Conservation (phyloP, 2,329 filamentous ascomycete species). For the Penicillium sp. region DNA sequence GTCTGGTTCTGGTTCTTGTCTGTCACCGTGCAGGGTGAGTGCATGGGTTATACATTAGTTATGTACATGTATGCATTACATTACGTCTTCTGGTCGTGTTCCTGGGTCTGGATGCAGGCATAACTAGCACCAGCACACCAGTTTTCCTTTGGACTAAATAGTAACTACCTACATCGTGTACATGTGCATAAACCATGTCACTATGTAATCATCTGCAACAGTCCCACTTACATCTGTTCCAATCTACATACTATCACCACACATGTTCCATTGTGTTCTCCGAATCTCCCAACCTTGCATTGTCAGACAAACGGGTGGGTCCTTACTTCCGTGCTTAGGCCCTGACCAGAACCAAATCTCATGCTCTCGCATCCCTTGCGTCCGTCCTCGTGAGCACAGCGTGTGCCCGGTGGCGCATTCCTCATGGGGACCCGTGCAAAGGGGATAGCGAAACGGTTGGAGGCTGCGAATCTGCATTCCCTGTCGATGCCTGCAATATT, state of each 20-base stretch:
- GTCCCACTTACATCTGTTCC: neutral
- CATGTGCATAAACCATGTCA: neutral
- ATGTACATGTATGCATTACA: neutral
- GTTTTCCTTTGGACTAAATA: too few species aligned
- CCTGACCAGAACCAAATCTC: neutral
- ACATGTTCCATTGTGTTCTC: neutral
- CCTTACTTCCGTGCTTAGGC: constrained; percentile 8
- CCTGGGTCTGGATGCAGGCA: neutral
- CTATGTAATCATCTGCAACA: neutral
- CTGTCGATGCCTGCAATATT: neutral
- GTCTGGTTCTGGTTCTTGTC: neutral
- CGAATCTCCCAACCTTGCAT: neutral
- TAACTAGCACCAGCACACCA: neutral
- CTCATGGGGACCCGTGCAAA: constrained; percentile 8
- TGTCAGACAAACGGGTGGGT: constrained; percentile 11
- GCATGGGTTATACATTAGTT: neutral
- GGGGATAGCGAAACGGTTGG: constrained; percentile 3
- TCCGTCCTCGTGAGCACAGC: constrained; percentile 22
- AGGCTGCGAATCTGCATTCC: neutral
- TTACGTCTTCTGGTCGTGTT: neutral
- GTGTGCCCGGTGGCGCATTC: constrained; percentile 20
- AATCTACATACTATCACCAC: neutral
- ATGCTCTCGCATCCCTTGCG: constrained; percentile 19
- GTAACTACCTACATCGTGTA: neutral
- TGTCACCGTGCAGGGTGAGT: neutral